Evolutionary conservation across 768 basidiomycete genomes (phyloP).

Genomic region (Mycena venus): DNA sequence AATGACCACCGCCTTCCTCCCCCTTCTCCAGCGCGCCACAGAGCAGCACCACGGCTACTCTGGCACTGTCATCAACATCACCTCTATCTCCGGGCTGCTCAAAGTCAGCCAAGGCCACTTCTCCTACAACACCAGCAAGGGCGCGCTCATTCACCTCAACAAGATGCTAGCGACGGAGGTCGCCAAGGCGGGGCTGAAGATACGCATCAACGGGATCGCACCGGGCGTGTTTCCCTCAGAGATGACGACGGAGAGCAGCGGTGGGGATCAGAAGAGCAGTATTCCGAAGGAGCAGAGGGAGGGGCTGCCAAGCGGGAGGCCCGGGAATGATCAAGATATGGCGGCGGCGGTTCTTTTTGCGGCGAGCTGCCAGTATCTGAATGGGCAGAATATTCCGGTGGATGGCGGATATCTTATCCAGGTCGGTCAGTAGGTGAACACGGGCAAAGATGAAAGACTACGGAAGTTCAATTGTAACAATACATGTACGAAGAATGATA

Average conservation of each 20-base stretch:
- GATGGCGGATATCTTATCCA: slow-evolving; percentile 11
- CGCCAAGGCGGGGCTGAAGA: slow-evolving; percentile 12
- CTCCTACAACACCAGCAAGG: slow-evolving; percentile 45
- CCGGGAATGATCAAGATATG: slow-evolving; percentile 12
- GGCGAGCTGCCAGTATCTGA: slow-evolving; percentile 14
- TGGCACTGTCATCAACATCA: not conserved
- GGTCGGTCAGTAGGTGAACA: slow-evolving; percentile 2
- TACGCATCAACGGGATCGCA: slow-evolving; percentile 44
- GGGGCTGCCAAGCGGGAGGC: not conserved
- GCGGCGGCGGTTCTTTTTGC: slow-evolving; percentile 11
- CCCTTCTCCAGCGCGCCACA: not conserved
- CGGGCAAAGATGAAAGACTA: too few species aligned
- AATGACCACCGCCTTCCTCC: not conserved
- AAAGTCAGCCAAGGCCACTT: slow-evolving; percentile 32
- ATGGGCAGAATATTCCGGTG: slow-evolving; percentile 4
- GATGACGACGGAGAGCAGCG: slow-evolving; percentile 31
- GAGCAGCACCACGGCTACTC: not conserved
- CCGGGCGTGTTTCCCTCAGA: slow-evolving; percentile 43
- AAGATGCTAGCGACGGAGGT: slow-evolving; percentile 43
- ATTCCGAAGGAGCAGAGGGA: slow-evolving; percentile 3
- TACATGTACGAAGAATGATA: too few species aligned
- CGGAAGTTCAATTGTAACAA: too few species aligned
- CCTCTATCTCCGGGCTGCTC: slow-evolving; percentile 7
- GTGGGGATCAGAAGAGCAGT: slow-evolving; percentile 18
- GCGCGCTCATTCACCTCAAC: slow-evolving; percentile 43